Evolutionary conservation across 257 asterid genomes (phyloP).

Genomic region (Scutellaria galericulata): DNA sequence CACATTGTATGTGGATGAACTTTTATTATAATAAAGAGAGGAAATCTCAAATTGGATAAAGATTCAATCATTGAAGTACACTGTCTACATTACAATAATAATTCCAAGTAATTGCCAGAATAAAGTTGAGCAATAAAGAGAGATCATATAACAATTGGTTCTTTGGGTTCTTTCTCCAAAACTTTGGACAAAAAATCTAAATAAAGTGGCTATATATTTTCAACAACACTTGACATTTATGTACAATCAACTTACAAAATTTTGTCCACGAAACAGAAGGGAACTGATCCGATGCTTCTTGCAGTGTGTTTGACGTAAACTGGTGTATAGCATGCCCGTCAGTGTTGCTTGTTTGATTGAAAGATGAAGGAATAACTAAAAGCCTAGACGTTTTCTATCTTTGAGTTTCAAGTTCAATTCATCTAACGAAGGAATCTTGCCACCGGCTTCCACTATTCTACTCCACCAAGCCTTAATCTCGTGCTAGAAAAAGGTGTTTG

Average conservation of each 20-base stretch:
- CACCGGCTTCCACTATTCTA: slow-evolving; percentile 57
- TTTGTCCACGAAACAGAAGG: not conserved
- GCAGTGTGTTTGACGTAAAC: not conserved
- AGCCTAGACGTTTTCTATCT: slow-evolving; percentile 49
- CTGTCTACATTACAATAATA: too few relatives aligned
- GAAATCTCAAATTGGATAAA: too few relatives aligned
- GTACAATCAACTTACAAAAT: not conserved
- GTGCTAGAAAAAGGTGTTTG: slow-evolving; percentile 48
- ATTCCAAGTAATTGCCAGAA: slow-evolving; percentile 8
- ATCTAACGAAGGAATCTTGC: slow-evolving; percentile 57
- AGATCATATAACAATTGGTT: not conserved
- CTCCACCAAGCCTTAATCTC: slow-evolving; percentile 87
- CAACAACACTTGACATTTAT: slow-evolving; percentile 4
- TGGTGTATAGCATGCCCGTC: slow-evolving; percentile 5
- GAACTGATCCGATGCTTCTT: slow-evolving; percentile 12
- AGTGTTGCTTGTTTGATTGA: not conserved
- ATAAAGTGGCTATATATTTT: not conserved
- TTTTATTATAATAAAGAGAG: too few relatives aligned
- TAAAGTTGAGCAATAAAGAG: not conserved
- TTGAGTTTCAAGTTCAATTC: slow-evolving; percentile 60
- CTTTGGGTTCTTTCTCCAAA: not conserved
- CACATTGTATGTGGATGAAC: too few relatives aligned
- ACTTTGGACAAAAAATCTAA: not conserved
- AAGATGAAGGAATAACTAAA: slow-evolving; percentile 39
- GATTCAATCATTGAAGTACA: too few relatives aligned